Conservation (phyloP, 208 protist species). For the Leishmania mexicana region DNA sequence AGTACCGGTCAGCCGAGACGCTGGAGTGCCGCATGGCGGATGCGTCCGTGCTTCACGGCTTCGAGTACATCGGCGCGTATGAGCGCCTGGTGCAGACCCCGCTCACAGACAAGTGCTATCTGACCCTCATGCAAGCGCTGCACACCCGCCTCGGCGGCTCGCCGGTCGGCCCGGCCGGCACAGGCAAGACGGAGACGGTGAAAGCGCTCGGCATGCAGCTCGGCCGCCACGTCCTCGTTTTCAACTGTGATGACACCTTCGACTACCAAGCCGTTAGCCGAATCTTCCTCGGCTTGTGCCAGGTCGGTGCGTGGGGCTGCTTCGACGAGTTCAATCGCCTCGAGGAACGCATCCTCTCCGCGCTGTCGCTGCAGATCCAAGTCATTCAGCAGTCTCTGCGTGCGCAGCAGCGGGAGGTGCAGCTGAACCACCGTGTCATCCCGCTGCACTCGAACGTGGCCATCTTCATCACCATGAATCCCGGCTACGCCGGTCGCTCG, state of each 20-base stretch:
- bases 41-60: constrained; percentile 96
- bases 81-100: constrained; percentile 99
- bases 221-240: constrained; percentile 98
- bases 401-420: constrained; percentile 62
- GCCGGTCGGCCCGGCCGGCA: constrained; percentile 98
- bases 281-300: constrained; percentile 99
- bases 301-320: constrained; percentile 99
- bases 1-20: constrained; percentile 29
- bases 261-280: constrained; percentile 98
- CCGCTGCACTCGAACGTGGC: constrained; percentile 94
- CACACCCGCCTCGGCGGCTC: constrained; percentile 97
- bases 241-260: constrained; percentile 99
- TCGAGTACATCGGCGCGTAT: constrained; percentile 98
- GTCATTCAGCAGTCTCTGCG: constrained; percentile 96
- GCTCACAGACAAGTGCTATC: constrained; percentile 99
- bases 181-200: constrained; percentile 99
- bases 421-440: constrained; percentile 91
- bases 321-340: constrained; percentile 99
- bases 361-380: constrained; percentile 99
- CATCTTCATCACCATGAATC: constrained; percentile 99
- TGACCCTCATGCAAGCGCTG: constrained; percentile 98
- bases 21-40: constrained; percentile 96
- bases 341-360: constrained; percentile 99
- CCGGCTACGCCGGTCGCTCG: constrained; percentile 99
- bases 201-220: constrained; percentile 98